A percentile compares a stretch with the other conserved stretches of the same genome.
Conservation (phyloP, 2,329 filamentous ascomycete species). For the Talaromyces sp. region DNA sequence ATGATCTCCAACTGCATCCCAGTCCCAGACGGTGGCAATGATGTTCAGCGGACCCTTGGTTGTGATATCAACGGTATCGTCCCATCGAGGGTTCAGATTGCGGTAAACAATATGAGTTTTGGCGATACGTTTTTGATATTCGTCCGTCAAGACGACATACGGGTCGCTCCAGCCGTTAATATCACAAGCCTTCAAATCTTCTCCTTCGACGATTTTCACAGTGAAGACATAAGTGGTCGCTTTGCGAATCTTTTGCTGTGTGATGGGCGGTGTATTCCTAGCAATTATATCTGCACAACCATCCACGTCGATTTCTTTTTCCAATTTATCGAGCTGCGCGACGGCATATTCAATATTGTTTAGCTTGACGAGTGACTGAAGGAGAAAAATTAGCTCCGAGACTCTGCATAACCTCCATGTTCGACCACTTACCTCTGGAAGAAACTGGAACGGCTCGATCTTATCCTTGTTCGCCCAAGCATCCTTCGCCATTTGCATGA, state of each 20-base stretch:
- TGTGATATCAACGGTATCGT: slow-evolving; percentile 94
- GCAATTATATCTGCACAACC: slow-evolving; percentile 79
- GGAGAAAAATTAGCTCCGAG: neutral
- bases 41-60: slow-evolving; percentile 88
- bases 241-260: slow-evolving; percentile 64
- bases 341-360: slow-evolving; percentile 97
- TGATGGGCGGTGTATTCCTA: slow-evolving; percentile 64
- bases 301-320: slow-evolving; percentile 87
- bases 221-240: slow-evolving; percentile 94
- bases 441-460: slow-evolving; percentile 95
- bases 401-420: neutral
- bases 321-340: slow-evolving; percentile 84
- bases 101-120: slow-evolving; percentile 91
- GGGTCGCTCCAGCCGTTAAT: slow-evolving; percentile 91
- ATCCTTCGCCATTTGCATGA: slow-evolving; percentile 89
- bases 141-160: slow-evolving; percentile 93
- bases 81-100: slow-evolving; percentile 92
- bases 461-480: slow-evolving; percentile 89
- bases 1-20: slow-evolving; percentile 94
- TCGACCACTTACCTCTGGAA: slow-evolving; percentile 67
- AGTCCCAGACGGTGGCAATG: slow-evolving; percentile 97
- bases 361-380: slow-evolving; percentile 91
- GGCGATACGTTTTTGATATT: slow-evolving; percentile 93
- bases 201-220: slow-evolving; percentile 96
- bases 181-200: slow-evolving; percentile 97